Base-by-base conservation (phyloP, 192 early-diverging fungal genomes). In the Entophlyctis luteolus region DNA sequence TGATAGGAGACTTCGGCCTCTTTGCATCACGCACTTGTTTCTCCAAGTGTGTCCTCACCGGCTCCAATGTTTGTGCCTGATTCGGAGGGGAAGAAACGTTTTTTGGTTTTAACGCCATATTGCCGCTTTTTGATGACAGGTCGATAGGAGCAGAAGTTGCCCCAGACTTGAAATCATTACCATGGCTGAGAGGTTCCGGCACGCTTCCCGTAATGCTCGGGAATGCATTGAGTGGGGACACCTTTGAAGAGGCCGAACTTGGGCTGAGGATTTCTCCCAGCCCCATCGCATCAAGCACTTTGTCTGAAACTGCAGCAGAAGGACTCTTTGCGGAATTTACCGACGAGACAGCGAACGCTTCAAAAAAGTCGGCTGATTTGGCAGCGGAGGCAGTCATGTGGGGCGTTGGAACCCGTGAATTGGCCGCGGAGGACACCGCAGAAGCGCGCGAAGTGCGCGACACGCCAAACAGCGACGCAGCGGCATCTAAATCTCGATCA, bases 381-480 rank as follows among this genome's bases (percentile, higher is more conserved):
- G 42, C 42, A n/a, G 42, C 14, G 20, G 20, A 23, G 28, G 49
- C 22, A 18, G 8, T 12, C 1, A 52, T 8, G 28, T n/a, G 10
- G 49, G 49, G 8, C 8, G 8, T 52, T n/a, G 49, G 10, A 22
- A 8, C 8, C 28, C 8, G 49, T 22, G 49, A 27, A 52, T n/a
- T 52, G 10, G 49, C n/a, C 10, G 49, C 23, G 22, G 49, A 27
- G 23, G 20, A 27, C 23, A 27, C 16, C 10, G 28, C 14, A 52
- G 49, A 8, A 8, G 12, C 23, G 12, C 28, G 59, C 10, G 23
- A 45, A 12, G 55, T 31, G 10, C 23, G 5, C 3, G 68, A 49
- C 6, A 18, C 33, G 20, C 33, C 49, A 62, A 65, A 71, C 4
- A 65, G 52, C 59, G 55, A 42, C 4, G 60, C 60, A 2, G 60